Conservation (phyloP, 2,329 filamentous ascomycete species). For the Hirsutella thompsonii region DNA sequence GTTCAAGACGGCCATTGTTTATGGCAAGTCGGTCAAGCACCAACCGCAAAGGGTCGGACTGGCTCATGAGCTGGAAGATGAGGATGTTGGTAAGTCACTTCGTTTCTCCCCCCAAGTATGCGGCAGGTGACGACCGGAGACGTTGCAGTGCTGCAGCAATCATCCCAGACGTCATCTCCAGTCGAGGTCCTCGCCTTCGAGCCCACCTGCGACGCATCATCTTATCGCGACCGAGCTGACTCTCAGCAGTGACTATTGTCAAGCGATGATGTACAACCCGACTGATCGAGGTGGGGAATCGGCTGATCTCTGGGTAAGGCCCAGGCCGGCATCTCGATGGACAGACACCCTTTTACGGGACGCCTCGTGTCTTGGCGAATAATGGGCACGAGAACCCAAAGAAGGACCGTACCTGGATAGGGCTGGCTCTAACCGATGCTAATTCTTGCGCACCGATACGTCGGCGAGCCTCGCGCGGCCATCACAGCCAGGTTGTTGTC, state of each 20-base stretch:
- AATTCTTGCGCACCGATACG: neutral
- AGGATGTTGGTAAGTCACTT: slow-evolving; percentile 74
- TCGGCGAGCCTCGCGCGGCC: neutral
- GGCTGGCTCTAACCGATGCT: neutral
- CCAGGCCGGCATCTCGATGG: neutral
- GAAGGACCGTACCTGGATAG: neutral
- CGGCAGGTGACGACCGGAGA: neutral
- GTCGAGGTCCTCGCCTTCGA: too few relatives aligned
- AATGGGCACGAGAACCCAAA: slow-evolving; percentile 1
- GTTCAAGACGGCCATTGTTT: slow-evolving; percentile 91
- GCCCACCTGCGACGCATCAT: neutral
- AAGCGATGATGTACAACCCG: slow-evolving; percentile 42
- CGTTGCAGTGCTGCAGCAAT: too few relatives aligned
- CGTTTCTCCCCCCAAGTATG: neutral
- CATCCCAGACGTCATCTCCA: neutral
- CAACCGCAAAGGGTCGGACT: slow-evolving; percentile 93
- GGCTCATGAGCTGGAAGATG: slow-evolving; percentile 80
- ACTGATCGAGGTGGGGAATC: slow-evolving; percentile 1
- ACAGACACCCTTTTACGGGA: slow-evolving; percentile 1
- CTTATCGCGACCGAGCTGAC: slow-evolving; percentile 5
- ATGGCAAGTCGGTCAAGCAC: slow-evolving; percentile 96
- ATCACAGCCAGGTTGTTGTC: neutral
- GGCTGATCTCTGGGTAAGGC: slow-evolving; percentile 4
- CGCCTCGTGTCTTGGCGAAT: neutral
- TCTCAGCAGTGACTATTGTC: slow-evolving; percentile 38